Evolutionary conservation across 768 basidiomycete genomes (phyloP).

Genomic region (Cyclocybe aegerita): DNA sequence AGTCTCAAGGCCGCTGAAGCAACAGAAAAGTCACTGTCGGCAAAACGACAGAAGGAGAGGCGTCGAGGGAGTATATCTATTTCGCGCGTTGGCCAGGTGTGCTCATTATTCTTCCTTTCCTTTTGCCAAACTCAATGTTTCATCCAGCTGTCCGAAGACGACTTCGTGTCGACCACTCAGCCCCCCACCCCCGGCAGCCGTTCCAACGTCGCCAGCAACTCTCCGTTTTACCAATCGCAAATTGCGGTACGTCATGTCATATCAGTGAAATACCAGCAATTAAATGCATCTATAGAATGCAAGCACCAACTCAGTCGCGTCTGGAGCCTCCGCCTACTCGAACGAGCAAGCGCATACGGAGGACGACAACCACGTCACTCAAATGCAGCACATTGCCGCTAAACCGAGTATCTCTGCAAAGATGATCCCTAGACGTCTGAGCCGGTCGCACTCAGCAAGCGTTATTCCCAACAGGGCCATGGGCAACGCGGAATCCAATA

Average conservation of each 20-base stretch:
- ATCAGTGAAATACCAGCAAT: background rate
- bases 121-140: constrained; percentile 7
- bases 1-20: constrained; percentile 13
- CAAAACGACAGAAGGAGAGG: constrained; percentile 31
- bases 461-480: constrained; percentile 24
- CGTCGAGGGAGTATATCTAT: constrained; percentile 56
- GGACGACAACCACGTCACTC: constrained; percentile 46
- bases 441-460: constrained; percentile 39
- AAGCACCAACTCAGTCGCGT: constrained; percentile 44
- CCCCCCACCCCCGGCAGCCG: constrained; percentile 31
- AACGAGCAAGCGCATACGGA: constrained; percentile 36
- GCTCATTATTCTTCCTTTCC: constrained; percentile 1
- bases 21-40: constrained; percentile 18
- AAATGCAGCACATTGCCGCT: constrained; percentile 45
- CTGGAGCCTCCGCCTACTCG: constrained; percentile 33
- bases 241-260: constrained; percentile 32
- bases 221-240: constrained; percentile 47
- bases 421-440: constrained; percentile 45
- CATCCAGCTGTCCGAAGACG: constrained; percentile 21
- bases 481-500: constrained; percentile 19
- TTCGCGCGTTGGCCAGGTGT: constrained; percentile 61
- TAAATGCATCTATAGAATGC: constrained; percentile 31
- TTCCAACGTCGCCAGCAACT: constrained; percentile 40
- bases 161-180: constrained; percentile 18
- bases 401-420: constrained; percentile 42